A percentile compares a stretch with the other conserved stretches of the same genome.
These are phyloP conservation scores for Haberlea rhodopensis DNA, from an alignment of 257 asterid genomes.

Conservation along the genomic window DNA sequence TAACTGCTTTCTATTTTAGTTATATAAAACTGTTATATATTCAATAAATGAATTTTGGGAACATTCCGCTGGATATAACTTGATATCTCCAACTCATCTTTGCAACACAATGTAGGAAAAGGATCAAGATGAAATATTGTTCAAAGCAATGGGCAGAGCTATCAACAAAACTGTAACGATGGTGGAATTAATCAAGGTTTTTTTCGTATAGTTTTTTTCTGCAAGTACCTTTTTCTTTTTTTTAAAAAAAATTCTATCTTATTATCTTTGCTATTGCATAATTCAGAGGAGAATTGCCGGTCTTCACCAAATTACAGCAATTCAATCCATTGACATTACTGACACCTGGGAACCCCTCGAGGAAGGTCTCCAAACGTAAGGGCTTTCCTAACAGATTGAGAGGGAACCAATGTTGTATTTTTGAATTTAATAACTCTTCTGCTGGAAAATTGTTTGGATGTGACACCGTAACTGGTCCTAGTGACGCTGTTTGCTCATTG, in stretches of 20 bases:
- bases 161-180: slow-evolving; percentile 67
- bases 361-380: slow-evolving; percentile 96
- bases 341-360: slow-evolving; percentile 98
- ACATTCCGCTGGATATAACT: too few species aligned
- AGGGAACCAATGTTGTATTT: neutral
- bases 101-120: slow-evolving; percentile 45
- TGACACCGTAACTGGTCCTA: too few species aligned
- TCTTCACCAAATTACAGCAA: slow-evolving; percentile 80
- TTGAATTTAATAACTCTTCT: slow-evolving; percentile 7
- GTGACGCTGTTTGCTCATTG: slow-evolving; percentile 23
- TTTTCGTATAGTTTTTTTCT: neutral
- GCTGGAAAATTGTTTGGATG: neutral
- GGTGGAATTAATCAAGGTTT: slow-evolving; percentile 71
- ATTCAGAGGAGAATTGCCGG: slow-evolving; percentile 92
- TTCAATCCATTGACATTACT: slow-evolving; percentile 81
- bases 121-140: slow-evolving; percentile 54
- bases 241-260: neutral
- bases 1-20: too few species aligned
- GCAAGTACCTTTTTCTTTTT: too few species aligned
- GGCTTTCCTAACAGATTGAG: slow-evolving; percentile 19
- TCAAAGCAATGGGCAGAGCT: slow-evolving; percentile 83
- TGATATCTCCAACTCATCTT: slow-evolving; percentile 2
- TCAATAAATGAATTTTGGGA: too few species aligned
- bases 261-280: neutral
- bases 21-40: too few species aligned